Evolutionary conservation across 2,329 filamentous ascomycete genomes (phyloP).

Genomic region (Fusarium sp.): DNA sequence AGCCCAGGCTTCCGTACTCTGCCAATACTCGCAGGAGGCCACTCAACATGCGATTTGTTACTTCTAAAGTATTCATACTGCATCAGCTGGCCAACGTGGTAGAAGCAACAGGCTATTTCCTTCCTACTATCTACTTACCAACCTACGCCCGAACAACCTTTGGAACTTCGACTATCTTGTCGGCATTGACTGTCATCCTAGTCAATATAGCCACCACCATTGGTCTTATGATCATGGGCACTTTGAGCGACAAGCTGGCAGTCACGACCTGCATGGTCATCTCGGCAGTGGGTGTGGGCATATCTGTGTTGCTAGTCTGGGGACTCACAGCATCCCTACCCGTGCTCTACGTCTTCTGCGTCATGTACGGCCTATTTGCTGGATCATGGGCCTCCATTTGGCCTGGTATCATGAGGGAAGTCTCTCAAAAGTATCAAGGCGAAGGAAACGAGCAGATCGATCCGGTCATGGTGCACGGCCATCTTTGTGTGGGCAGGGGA

Average conservation of each 20-base stretch:
- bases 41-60: constrained; percentile 63
- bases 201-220: constrained; percentile 70
- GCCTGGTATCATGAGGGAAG: constrained; percentile 65
- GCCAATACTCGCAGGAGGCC: constrained; percentile 49
- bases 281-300: constrained; percentile 66
- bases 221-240: constrained; percentile 60
- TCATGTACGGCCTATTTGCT: constrained; percentile 75
- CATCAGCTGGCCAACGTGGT: constrained; percentile 69
- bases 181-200: constrained; percentile 67
- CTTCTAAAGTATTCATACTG: constrained; percentile 66
- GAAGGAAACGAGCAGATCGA: constrained; percentile 48
- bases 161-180: constrained; percentile 60
- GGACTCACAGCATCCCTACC: constrained; percentile 65
- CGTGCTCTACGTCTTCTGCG: constrained; percentile 70
- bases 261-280: constrained; percentile 66
- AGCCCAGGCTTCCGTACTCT: constrained; percentile 62
- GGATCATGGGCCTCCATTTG: constrained; percentile 72
- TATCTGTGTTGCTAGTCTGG: constrained; percentile 72
- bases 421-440: constrained; percentile 41
- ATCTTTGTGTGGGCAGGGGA: constrained; percentile 69
- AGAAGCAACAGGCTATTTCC: constrained; percentile 71
- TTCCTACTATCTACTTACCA: constrained; percentile 71
- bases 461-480: constrained; percentile 67
- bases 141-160: constrained; percentile 65
- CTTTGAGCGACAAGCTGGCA: constrained; percentile 65